Conservation (phyloP, 495 filamentous ascomycete genomes). For the Penicillium roqueforti region DNA sequence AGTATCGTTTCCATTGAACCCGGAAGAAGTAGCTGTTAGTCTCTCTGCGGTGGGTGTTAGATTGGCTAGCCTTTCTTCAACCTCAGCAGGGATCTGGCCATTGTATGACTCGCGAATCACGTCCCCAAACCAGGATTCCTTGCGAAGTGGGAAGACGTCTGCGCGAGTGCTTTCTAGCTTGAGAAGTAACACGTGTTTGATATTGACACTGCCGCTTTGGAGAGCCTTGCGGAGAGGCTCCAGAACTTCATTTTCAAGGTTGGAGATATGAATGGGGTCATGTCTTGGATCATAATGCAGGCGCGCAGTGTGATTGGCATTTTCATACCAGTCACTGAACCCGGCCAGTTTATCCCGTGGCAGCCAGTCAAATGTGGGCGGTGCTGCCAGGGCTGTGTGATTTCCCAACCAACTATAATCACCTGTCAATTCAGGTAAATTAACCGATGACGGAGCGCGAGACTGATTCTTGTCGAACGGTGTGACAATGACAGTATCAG, state of each 20-base stretch:
- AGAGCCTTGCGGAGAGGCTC: conserved; percentile 27
- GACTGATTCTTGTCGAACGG: conserved; percentile 16
- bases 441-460: conserved; percentile 5
- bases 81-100: conserved; percentile 23
- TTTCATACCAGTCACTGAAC: conserved; percentile 28
- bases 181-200: conserved; percentile 39
- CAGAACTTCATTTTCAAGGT: conserved; percentile 33
- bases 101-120: conserved; percentile 26
- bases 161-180: conserved; percentile 42
- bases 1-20: conserved; percentile 10
- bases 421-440: conserved; percentile 13
- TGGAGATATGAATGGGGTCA: conserved; percentile 40
- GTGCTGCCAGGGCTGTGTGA: conserved; percentile 19
- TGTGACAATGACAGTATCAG: conserved; percentile 19
- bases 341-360: conserved; percentile 18
- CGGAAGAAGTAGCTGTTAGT: conserved; percentile 28
- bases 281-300: conserved; percentile 33
- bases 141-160: conserved; percentile 42
- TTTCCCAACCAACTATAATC: conserved; percentile 25
- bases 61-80: conserved; percentile 26
- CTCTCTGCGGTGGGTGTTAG: conserved; percentile 34
- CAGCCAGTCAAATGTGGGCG: conserved; percentile 23
- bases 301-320: background rate
- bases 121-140: conserved; percentile 23
- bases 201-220: conserved; percentile 22